These are phyloP conservation scores for Penicillium goetzii DNA, from an alignment of 495 filamentous ascomycete species.

Conservation along the genomic window DNA sequence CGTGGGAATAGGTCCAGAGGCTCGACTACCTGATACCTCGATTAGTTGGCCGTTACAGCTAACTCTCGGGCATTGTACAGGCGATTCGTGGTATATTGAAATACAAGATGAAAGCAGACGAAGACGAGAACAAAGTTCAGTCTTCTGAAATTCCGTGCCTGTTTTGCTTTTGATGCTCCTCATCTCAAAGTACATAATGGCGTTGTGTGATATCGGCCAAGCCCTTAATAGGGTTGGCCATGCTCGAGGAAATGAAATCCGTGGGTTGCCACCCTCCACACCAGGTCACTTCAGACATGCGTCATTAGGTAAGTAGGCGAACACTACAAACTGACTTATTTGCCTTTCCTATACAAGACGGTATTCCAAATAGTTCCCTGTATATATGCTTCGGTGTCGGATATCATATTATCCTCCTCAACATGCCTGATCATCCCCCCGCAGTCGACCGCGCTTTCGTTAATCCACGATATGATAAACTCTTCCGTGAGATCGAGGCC, in stretches of 20 bases:
- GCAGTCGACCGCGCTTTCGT: slow-evolving; percentile 6
- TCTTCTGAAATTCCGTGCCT: neutral
- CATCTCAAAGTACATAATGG: neutral
- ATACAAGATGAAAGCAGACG: neutral
- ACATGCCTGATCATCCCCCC: slow-evolving; percentile 6
- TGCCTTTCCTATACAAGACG: neutral
- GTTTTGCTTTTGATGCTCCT: neutral
- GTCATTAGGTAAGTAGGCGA: neutral
- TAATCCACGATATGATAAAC: slow-evolving; percentile 10
- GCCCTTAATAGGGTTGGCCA: neutral
- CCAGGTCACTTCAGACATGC: slow-evolving; percentile 5
- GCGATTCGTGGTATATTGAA: neutral
- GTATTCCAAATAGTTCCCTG: neutral
- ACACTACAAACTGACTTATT: neutral
- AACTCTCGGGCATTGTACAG: neutral
- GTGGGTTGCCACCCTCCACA: slow-evolving; percentile 7
- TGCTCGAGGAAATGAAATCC: slow-evolving; percentile 5
- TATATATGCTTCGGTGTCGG: neutral
- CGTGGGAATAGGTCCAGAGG: neutral
- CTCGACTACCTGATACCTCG: neutral
- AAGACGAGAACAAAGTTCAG: neutral
- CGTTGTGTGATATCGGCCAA: neutral
- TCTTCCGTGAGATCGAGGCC: slow-evolving; percentile 22
- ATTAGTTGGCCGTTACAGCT: neutral
- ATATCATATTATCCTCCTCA: neutral